These are phyloP conservation scores for Beta macrorhiza DNA, from an alignment of 179 eudicot species.

Conservation along the genomic window DNA sequence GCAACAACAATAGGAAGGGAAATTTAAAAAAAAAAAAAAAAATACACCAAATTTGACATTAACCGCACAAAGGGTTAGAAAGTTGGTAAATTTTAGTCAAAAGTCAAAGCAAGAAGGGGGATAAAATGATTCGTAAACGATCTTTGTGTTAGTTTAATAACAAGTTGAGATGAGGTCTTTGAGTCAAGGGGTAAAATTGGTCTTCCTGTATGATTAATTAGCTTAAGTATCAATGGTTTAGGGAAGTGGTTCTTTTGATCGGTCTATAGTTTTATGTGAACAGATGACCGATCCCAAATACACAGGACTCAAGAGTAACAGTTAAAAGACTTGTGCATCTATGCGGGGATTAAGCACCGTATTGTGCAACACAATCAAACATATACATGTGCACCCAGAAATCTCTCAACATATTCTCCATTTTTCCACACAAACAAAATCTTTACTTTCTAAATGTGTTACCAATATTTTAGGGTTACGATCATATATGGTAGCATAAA, in stretches of 20 bases:
- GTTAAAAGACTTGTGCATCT: neutral
- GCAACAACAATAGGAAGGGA: no score
- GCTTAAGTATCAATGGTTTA: neutral
- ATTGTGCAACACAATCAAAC: constrained; percentile 8
- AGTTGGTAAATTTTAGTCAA: neutral
- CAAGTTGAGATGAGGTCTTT: neutral
- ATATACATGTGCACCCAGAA: constrained; percentile 7
- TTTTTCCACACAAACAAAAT: neutral
- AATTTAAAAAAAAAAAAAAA: no score
- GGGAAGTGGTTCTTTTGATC: neutral
- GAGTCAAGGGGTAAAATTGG: neutral
- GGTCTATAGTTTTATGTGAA: neutral
- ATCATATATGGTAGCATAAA: neutral
- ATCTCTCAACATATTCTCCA: neutral
- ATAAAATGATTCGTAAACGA: neutral
- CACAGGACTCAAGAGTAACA: no score
- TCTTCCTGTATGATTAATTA: neutral
- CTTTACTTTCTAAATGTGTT: neutral
- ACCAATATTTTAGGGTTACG: neutral
- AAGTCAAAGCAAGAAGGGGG: neutral
- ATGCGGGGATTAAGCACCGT: constrained; percentile 7
- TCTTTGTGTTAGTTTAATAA: neutral
- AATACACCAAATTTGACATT: neutral
- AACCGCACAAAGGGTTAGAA: no score
- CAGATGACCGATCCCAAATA: neutral